These are phyloP conservation scores for Kluyveromyces siamensis DNA, from an alignment of 805 yeast genomes.

Conservation along the genomic window DNA sequence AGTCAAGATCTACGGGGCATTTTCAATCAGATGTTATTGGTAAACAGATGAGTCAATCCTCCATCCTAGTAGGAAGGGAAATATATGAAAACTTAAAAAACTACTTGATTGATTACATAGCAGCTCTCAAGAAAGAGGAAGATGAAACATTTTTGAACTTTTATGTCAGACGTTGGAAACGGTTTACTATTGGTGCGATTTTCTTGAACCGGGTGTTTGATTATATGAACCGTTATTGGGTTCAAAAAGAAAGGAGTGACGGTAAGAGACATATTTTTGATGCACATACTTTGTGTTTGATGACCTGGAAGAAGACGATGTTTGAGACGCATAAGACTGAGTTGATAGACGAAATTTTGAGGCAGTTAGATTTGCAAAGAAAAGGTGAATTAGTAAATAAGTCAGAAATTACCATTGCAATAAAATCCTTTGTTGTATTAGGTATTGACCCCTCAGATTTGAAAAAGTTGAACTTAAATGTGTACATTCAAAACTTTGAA, in stretches of 20 bases:
- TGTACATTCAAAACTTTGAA: conserved; percentile 77
- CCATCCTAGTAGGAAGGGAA: conserved; percentile 75
- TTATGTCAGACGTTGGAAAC: conserved; percentile 81
- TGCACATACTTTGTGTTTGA: conserved; percentile 77
- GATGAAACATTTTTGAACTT: conserved; percentile 68
- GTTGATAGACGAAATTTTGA: conserved; percentile 64
- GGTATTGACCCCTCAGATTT: conserved; percentile 89
- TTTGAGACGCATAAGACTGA: conserved; percentile 54
- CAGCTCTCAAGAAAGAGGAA: conserved; percentile 39
- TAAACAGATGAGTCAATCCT: conserved; percentile 25
- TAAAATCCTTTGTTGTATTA: conserved; percentile 76
- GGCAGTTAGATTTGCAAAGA: conserved; percentile 69
- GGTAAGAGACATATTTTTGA: conserved; percentile 86
- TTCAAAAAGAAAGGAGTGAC: conserved; percentile 88
- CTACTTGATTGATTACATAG: conserved; percentile 56
- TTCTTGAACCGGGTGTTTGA: conserved; percentile 89
- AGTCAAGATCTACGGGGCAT: conserved; percentile 42
- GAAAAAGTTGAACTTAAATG: conserved; percentile 73
- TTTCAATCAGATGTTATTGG: conserved; percentile 30
- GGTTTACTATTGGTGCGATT: conserved; percentile 86
- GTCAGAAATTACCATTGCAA: conserved; percentile 57
- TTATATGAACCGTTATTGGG: conserved; percentile 96
- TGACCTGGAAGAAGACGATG: conserved; percentile 81
- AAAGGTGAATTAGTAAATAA: conserved; percentile 67
- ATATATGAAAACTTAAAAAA: conserved; percentile 63